phyloP scores from a whole-genome alignment of 257 asterid species.

The Nemophila menziesii region DNA sequence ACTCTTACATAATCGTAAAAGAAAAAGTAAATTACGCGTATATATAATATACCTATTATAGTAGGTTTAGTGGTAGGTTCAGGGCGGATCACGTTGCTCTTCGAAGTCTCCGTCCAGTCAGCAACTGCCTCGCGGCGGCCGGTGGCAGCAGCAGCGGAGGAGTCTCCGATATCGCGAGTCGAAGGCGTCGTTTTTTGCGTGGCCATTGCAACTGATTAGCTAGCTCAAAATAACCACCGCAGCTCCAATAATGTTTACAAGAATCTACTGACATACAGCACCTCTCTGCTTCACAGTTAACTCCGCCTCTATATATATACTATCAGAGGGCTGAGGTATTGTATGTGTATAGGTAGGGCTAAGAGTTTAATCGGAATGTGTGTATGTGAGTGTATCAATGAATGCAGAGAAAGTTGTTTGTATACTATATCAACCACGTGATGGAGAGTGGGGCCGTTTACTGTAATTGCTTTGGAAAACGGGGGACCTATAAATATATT shows the following conservation, averaged over 20 bases:
- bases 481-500: no score
- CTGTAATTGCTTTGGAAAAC: no score
- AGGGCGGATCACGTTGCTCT: slow-evolving; percentile 14
- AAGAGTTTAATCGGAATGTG: background rate
- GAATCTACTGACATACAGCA: slow-evolving; percentile 26
- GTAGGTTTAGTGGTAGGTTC: slow-evolving; percentile 11
- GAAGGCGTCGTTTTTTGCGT: slow-evolving; percentile 66
- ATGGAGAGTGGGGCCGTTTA: no score
- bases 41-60: slow-evolving; percentile 2
- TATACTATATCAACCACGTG: no score
- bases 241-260: slow-evolving; percentile 16
- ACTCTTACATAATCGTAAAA: no score
- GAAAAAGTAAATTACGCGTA: no score
- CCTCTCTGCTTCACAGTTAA: background rate
- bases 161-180: slow-evolving; percentile 10
- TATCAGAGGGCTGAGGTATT: no score
- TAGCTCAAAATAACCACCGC: slow-evolving; percentile 60
- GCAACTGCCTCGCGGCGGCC: background rate
- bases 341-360: background rate
- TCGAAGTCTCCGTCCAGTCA: slow-evolving; percentile 13
- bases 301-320: background rate
- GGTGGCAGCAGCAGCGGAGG: slow-evolving; percentile 11
- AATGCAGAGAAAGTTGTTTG: background rate
- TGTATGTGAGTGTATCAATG: no score
- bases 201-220: slow-evolving; percentile 89